Evolutionary conservation across 2,329 filamentous ascomycete genomes (phyloP).

Genomic region (Basipetospora chlamydospora): DNA sequence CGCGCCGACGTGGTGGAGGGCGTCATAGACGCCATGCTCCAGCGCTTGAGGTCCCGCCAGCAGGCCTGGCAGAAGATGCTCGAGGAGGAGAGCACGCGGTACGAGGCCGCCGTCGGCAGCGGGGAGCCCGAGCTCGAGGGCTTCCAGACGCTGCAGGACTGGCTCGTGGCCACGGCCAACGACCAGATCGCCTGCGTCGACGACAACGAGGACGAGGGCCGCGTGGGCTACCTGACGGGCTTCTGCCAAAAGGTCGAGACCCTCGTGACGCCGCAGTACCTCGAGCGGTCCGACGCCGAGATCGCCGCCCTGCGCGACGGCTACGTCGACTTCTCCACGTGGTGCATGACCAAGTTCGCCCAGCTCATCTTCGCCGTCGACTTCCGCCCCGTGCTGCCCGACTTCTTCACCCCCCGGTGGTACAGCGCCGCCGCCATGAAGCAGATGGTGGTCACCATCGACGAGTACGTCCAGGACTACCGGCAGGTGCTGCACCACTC

Average conservation of each 20-base stretch:
- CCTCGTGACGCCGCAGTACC: constrained; percentile 66
- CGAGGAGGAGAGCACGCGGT: constrained; percentile 68
- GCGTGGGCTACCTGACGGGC: constrained; percentile 68
- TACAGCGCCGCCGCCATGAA: constrained; percentile 79
- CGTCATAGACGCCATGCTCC: constrained; percentile 91
- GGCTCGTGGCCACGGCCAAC: constrained; percentile 92
- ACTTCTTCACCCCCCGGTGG: constrained; percentile 87
- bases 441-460: constrained; percentile 85
- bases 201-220: constrained; percentile 63
- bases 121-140: constrained; percentile 40
- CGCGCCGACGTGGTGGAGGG: constrained; percentile 86
- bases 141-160: constrained; percentile 77
- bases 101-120: constrained; percentile 35
- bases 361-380: constrained; percentile 81
- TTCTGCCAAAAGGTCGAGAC: constrained; percentile 76
- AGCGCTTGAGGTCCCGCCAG: constrained; percentile 70
- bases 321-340: constrained; percentile 88
- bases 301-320: constrained; percentile 67
- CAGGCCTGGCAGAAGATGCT: constrained; percentile 76
- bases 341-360: constrained; percentile 80
- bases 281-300: constrained; percentile 59
- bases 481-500: constrained; percentile 70
- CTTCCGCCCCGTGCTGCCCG: constrained; percentile 67
- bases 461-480: constrained; percentile 89
- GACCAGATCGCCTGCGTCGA: constrained; percentile 98